Base-by-base conservation (phyloP, 116 monocot genomes). In the Zostera marina region DNA sequence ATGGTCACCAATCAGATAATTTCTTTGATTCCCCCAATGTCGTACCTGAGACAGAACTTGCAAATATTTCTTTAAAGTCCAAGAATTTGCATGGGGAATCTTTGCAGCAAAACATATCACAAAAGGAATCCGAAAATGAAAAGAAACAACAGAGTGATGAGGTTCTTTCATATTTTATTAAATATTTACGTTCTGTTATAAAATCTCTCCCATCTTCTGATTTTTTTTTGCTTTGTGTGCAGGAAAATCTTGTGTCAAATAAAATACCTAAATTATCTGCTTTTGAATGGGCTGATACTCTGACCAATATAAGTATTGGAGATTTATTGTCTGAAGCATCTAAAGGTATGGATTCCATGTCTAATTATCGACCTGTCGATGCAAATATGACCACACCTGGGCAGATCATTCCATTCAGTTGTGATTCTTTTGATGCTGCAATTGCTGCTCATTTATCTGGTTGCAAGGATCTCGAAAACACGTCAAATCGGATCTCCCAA, bases 381-480 rank as follows among this genome's bases (percentile, higher is more conserved):
- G 53, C 43, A 65, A 64, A 53, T 41, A 17, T 17, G n/a, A n/a
- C n/a, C 42, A 15, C 61, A 15, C 69, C 54, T 53, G 59, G 69
- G 53, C 69, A 73, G 44, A 71, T 72, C 32, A 63, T 43, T 10
- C 65, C 72, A 4, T 63, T 76, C 43, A 85, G 80, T 63, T 68
- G 71, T 60, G 96, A 96, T 56, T 85, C 96, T 47, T 96, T 96
- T 76, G 89, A 96, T 76, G 82, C 84, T 62, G 81, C 79, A 38
- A 72, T 94, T 65, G 84, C 88, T 62, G 84, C 85, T 23, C 88
- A 88, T 44, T 22, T 77, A 40, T 79, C 67, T 56, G 61, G 58
- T 45, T 59, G 71, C 58, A 73, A 76, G 40, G 39, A 61, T 1
- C 43, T 57, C 43, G 6, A 69, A 44, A 53, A 20, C 39, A 19